Base-by-base conservation (phyloP, 2,329 filamentous ascomycete species). In the Cercospora sp. region DNA sequence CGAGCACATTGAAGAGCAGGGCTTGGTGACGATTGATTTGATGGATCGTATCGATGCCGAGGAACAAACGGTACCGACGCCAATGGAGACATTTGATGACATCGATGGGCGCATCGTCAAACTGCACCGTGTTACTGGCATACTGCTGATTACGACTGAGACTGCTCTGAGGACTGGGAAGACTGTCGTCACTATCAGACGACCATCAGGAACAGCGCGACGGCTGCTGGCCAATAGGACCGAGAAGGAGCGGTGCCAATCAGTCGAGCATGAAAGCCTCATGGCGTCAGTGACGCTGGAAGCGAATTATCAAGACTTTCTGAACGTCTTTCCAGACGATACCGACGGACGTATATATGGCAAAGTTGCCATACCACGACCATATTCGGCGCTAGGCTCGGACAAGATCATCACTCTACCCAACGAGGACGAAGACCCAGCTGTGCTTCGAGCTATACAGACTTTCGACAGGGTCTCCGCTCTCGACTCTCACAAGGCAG, bases 401-500 rank as follows among this genome's bases (percentile, higher is more conserved):
- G 40, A 67, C 12, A 66, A 71, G 16, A 71, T 75, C 32, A 88
- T 97, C 57, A 88, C 90, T 0, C 84, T 98, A 6, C 93, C 93
- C 0, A 82, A 87, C 30, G 87, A 90, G 67, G 77, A 79, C 40
- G 87, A 90, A 67, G 77, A 79, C 45, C 68, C 71, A 12, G 85
- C 87, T 34, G 88, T 90, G 2, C 86, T 88, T 43, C 88, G 94
- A 72, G 90, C 92, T 0, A 89, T 99, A 45, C 87, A 87, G 43
- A 85, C 88, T 12, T 96, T 99, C 78, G 95, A 99, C 79, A 89
- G 90, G 34, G 96, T 89, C 72, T 91, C 94, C 43, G 94, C 93
- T 8, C 90, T 99, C 4, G 95, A 99, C 79, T 93, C 93, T 6
- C 93, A 98, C 84, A 97, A 97, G 80, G 91, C 97, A 51, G 95